These are phyloP conservation scores for Aspergillus pseudotamarii DNA, from an alignment of 2,329 filamentous ascomycete genomes.

Conservation along the genomic window DNA sequence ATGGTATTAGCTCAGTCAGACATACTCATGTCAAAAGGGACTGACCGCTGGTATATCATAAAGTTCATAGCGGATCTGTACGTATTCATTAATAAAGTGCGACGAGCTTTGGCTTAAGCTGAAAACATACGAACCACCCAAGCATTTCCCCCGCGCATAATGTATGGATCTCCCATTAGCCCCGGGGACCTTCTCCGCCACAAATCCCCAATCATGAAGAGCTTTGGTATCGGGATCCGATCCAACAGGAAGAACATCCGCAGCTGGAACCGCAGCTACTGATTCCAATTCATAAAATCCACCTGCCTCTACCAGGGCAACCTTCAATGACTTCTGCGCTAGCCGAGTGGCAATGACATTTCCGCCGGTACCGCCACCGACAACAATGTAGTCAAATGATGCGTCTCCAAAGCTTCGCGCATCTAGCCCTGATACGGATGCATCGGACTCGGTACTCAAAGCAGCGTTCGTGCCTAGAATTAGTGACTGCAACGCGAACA, in stretches of 20 bases:
- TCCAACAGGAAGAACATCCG: conserved; percentile 23
- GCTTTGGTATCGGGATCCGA: conserved; percentile 24
- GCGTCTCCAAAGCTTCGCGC: not conserved
- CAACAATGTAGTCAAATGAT: conserved; percentile 32
- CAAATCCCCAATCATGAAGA: conserved; percentile 31
- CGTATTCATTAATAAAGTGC: conserved; percentile 14
- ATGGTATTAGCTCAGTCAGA: not conserved
- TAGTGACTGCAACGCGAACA: not conserved
- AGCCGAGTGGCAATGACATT: conserved; percentile 28
- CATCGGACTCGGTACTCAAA: not conserved
- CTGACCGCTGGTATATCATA: conserved; percentile 27
- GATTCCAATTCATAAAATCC: conserved; percentile 30
- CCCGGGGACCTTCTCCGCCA: conserved; percentile 23
- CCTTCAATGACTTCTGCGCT: conserved; percentile 26
- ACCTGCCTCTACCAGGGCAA: conserved; percentile 35
- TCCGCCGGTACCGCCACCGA: conserved; percentile 34
- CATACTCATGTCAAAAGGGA: not conserved
- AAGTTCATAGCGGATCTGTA: conserved; percentile 25
- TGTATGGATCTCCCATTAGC: conserved; percentile 24
- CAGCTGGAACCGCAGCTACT: conserved; percentile 25
- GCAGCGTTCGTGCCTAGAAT: not conserved
- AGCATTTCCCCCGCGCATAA: conserved; percentile 20
- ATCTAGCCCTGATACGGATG: not conserved
- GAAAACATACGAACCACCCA: conserved; percentile 16
- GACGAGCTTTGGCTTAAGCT: not conserved